Evolutionary conservation across 2,329 filamentous ascomycete species (phyloP), one percentile per base, ranked within the genome.

Genomic region (Arthroderma sp.): DNA sequence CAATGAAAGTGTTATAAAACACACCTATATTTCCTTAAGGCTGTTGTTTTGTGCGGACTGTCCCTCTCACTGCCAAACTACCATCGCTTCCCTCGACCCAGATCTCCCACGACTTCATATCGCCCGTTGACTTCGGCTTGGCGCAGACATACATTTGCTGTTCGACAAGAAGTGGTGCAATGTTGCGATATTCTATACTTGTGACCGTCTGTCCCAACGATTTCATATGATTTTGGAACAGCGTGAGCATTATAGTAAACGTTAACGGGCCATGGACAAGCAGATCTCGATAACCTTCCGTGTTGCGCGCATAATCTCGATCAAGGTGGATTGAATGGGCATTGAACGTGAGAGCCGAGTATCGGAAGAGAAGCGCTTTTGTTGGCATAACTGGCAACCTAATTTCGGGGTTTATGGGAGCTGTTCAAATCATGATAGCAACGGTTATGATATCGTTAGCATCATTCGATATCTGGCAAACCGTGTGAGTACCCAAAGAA

Each of bases 321-420:
- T 95, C 84, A 22, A 94, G 72, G 64, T 98, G 91, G 53, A 98
- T 95, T 10, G 75, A 72, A 63, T 98, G 91, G 1, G 86, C 85
- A 62, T 98, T 98, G 69, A 86, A 88, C 2, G 84, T 89, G 31
- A 98, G 75, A 0, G 87, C 87, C 15, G 83, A 91, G 69, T 89
- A 96, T 47, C 88, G 79, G 66, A 94, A 94, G 44, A 98, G 77
- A 4, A 95, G 74, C 4, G 74, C 69, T 2, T 75, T 70, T 2
- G 80, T 80, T 1, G 87, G 85, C 0, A 66, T 74, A 27, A 94
- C 65, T 0, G 67, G 65, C 53, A 83, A 70, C 11, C 65, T 67
- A 53, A 78, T 76, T 39, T 74, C 68, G 1, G 78, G 69, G n/a
- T 63, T 47, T 2, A 63, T 55, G 15, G 71, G 71, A 9, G 73